These are phyloP conservation scores for Tetrapisispora iriomotensis DNA, from an alignment of 805 yeast species.

Conservation along the genomic window DNA sequence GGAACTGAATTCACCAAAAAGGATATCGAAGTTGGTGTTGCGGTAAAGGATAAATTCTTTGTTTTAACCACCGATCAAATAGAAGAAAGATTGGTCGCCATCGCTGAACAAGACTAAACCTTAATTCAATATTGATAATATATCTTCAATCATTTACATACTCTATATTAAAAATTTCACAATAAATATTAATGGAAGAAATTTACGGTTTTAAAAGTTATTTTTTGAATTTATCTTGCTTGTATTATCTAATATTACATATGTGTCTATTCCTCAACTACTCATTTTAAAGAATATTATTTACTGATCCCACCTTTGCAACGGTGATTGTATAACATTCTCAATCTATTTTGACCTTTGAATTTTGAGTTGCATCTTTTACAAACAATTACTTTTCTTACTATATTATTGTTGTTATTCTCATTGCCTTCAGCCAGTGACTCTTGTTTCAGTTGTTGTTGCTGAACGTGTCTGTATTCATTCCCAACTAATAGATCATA, in stretches of 20 bases:
- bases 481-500: constrained; percentile 17
- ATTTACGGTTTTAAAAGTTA: not conserved
- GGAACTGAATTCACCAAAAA: constrained; percentile 91
- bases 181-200: not conserved
- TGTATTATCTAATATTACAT: constrained; percentile 1
- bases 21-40: constrained; percentile 90
- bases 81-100: constrained; percentile 85
- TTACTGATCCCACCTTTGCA: constrained; percentile 6
- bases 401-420: constrained; percentile 5
- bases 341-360: constrained; percentile 18
- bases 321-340: constrained; percentile 12
- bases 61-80: constrained; percentile 75
- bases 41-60: constrained; percentile 61
- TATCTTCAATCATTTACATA: too few relatives aligned
- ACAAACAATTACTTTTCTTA: constrained; percentile 22
- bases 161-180: not conserved
- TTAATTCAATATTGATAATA: not conserved
- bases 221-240: not conserved
- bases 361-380: constrained; percentile 19
- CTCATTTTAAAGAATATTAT: not conserved
- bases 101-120: constrained; percentile 85
- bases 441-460: not conserved
- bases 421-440: not conserved
- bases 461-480: constrained; percentile 6
- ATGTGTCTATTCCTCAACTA: not conserved